phyloP scores from a whole-genome alignment of 441 rosid genomes.

The Arabidopsis hybrid region DNA sequence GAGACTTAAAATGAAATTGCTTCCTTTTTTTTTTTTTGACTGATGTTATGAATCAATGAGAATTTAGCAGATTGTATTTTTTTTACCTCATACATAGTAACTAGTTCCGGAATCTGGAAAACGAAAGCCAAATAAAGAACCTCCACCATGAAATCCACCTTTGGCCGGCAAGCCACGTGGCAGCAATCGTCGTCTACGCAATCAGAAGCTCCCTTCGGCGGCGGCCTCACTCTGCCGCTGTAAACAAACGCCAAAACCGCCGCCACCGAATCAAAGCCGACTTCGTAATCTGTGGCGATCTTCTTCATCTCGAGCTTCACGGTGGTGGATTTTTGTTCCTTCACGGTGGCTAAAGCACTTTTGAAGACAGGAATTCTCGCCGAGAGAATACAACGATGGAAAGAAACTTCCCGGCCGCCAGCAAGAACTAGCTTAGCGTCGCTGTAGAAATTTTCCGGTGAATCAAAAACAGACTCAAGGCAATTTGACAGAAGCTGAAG shows the following conservation, averaged over 20 bases:
- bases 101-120: conserved; percentile 70
- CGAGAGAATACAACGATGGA: conserved; percentile 86
- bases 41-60: neutral
- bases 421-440: conserved; percentile 66
- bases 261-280: conserved; percentile 64
- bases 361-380: conserved; percentile 70
- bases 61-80: neutral
- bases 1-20: neutral
- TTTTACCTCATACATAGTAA: conserved; percentile 70
- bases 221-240: conserved; percentile 68
- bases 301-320: conserved; percentile 61
- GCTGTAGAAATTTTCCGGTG: conserved; percentile 57
- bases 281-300: conserved; percentile 56
- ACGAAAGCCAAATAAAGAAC: conserved; percentile 71
- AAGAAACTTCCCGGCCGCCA: conserved; percentile 55
- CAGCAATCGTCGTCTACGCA: conserved; percentile 78
- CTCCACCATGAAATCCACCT: conserved; percentile 70
- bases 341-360: conserved; percentile 47
- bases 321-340: conserved; percentile 40
- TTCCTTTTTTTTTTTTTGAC: neutral
- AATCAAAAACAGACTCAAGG: conserved; percentile 60
- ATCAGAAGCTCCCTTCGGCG: conserved; percentile 53
- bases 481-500: conserved; percentile 61
- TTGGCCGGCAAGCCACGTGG: conserved; percentile 81
- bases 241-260: conserved; percentile 72